Evolutionary conservation across 164 flowering plant species (phyloP).

Genomic region (Berberis thunbergii): DNA sequence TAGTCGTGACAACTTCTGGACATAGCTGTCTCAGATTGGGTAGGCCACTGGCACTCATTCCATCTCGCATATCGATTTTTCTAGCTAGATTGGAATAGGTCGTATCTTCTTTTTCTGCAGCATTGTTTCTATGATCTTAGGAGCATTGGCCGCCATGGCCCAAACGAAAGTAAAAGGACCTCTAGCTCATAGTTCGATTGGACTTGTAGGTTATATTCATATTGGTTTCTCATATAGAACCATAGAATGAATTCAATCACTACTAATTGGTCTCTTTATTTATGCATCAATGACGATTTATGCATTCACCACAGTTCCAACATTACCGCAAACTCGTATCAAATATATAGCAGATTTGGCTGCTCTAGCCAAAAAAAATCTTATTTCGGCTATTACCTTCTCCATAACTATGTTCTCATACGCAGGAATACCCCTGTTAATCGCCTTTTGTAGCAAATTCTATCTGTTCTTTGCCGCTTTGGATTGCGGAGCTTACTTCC

Average conservation of each 20-base stretch:
- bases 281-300: neutral
- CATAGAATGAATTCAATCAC: no score
- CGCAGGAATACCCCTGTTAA: conserved; percentile 9
- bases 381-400: conserved; percentile 4
- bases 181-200: conserved; percentile 23
- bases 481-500: conserved; percentile 7
- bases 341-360: conserved; percentile 1
- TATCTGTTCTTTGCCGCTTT: conserved; percentile 13
- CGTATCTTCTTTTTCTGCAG: conserved; percentile 8
- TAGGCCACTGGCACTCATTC: no score
- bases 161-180: conserved; percentile 17
- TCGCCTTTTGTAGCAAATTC: conserved; percentile 12
- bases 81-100: neutral
- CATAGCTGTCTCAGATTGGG: no score
- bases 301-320: neutral
- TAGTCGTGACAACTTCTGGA: no score
- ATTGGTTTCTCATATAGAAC: no score
- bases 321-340: neutral
- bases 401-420: conserved; percentile 5
- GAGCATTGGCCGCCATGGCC: conserved; percentile 19
- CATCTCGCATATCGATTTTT: no score
- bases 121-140: conserved; percentile 16
- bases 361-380: conserved; percentile 3
- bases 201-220: conserved; percentile 21
- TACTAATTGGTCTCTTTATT: no score